phyloP scores from a whole-genome alignment of 225 moss, liverwort and hornwort species.

The Sphagnum tenellum region DNA sequence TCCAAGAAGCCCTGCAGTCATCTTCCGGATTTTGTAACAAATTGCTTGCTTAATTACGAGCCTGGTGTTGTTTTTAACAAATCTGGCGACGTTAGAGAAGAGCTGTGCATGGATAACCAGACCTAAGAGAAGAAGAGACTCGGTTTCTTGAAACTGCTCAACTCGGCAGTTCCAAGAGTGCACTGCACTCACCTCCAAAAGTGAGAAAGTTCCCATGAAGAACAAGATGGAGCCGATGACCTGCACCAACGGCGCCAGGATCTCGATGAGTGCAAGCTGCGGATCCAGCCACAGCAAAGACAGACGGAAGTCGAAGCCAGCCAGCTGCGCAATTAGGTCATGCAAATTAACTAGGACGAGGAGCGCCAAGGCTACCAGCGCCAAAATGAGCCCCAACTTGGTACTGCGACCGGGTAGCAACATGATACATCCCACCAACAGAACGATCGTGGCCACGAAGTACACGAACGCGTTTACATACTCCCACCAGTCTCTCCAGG shows the following conservation, averaged over 20 bases:
- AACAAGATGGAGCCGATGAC: slow-evolving; percentile 47
- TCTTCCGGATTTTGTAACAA: too few relatives aligned
- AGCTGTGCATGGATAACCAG: too few relatives aligned
- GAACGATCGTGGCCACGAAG: slow-evolving; percentile 32
- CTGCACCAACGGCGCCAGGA: slow-evolving; percentile 48
- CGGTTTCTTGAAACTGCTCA: too few relatives aligned
- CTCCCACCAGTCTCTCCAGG: slow-evolving; percentile 38
- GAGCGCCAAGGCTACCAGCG: slow-evolving; percentile 25
- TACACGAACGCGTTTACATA: slow-evolving; percentile 46
- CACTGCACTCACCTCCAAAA: too few relatives aligned
- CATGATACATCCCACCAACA: slow-evolving; percentile 36
- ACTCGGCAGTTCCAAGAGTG: too few relatives aligned
- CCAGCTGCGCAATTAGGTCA: slow-evolving; percentile 60
- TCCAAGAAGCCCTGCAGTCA: too few relatives aligned
- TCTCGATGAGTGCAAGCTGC: slow-evolving; percentile 48
- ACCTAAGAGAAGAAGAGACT: too few relatives aligned
- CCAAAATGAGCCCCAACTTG: slow-evolving; percentile 30
- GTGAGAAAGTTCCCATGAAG: slow-evolving; percentile 20
- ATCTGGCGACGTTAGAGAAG: too few relatives aligned
- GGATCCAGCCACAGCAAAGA: slow-evolving; percentile 29
- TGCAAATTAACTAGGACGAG: slow-evolving; percentile 51
- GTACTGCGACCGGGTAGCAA: slow-evolving; percentile 35
- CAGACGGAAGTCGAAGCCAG: slow-evolving; percentile 50
- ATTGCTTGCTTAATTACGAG: too few relatives aligned
- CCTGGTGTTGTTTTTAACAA: too few relatives aligned